Conservation (phyloP, 2,329 filamentous ascomycete species). For the Monosporascus cannonballus region DNA sequence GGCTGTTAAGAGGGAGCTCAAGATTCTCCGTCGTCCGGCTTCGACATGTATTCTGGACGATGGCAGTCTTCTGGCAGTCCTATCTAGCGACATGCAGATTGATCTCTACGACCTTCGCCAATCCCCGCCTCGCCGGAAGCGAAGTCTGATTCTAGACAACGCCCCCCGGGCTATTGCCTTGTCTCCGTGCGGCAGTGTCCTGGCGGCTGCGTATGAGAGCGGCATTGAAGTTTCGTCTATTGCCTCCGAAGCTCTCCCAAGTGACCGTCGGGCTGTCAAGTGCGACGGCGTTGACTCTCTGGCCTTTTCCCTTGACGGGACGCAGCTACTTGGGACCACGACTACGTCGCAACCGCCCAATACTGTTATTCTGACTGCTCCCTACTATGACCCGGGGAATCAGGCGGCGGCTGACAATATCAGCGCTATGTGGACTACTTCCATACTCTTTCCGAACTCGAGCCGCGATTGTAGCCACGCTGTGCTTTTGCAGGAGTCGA, state of each 20-base stretch:
- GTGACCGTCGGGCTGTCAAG: slow-evolving; percentile 69
- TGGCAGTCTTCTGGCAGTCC: slow-evolving; percentile 67
- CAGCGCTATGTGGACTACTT: slow-evolving; percentile 76
- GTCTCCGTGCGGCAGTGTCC: slow-evolving; percentile 73
- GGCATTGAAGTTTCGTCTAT: slow-evolving; percentile 85
- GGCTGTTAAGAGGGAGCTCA: slow-evolving; percentile 68
- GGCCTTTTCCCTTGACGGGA: slow-evolving; percentile 71
- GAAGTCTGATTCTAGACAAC: slow-evolving; percentile 72
- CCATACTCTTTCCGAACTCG: slow-evolving; percentile 78
- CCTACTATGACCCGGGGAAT: slow-evolving; percentile 69
- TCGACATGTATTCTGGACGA: slow-evolving; percentile 76
- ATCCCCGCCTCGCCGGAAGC: slow-evolving; percentile 61
- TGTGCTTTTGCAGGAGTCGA: slow-evolving; percentile 57
- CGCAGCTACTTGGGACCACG: slow-evolving; percentile 72
- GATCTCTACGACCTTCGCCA: slow-evolving; percentile 72
- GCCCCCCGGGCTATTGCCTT: slow-evolving; percentile 72
- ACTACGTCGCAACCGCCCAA: slow-evolving; percentile 57
- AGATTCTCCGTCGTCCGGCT: slow-evolving; percentile 68
- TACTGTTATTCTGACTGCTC: slow-evolving; percentile 72
- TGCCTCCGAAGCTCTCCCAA: slow-evolving; percentile 54
- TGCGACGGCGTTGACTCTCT: slow-evolving; percentile 70
- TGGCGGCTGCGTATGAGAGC: slow-evolving; percentile 79
- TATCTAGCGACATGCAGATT: slow-evolving; percentile 77
- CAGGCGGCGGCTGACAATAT: slow-evolving; percentile 61
- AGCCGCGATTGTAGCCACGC: slow-evolving; percentile 74